Base-by-base conservation (phyloP, 2,329 filamentous ascomycete species). In the Bipolaris cookei region DNA sequence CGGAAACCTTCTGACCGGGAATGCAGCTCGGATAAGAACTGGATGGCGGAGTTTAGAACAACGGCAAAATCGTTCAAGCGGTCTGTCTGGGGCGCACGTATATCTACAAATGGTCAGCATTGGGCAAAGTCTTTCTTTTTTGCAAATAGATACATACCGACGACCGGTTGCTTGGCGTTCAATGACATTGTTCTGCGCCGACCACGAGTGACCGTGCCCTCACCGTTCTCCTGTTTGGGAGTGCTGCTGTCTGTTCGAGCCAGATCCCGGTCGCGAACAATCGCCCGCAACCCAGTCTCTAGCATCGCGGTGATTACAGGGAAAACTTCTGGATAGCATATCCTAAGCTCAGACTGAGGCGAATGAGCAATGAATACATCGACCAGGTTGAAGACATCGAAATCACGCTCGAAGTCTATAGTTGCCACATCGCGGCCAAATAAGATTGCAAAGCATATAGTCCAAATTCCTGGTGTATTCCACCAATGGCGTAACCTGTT, bases 271-370 rank as follows among this genome's bases (percentile, higher is more conserved):
- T 76, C 73, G 20, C 69, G 69, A 3, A 77, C 73, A 43, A 77
- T 75, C 0, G 73, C 58, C 7, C 91, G 90, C 20, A 98, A 76
- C 0, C 92, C 94, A 70, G 90, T 88, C 70, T 96, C 91, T 1
- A 99, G 80, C 92, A 99, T 96, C 0, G 88, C 86, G 4, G 88
- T 88, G 43, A 99, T 89, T 10, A 96, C 88, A 0, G 89, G 84
- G 21, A 97, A 80, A 6, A 92, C 86, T 55, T 96, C 92, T 0
- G 92, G 87, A 69, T 92, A 90, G 0, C 85, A 81, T 14, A 97
- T 85, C 84, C 87, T 51, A 83, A 86, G 44, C 84, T 85, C 59
- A 8, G 65, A 51, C 28, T 70, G 63, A 3, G 69, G 65, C 3
- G 66, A 63, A 20, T 80, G 77, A 6, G 78, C 74, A 5, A 78